These are phyloP conservation scores for Apiotrichum akiyoshidainum DNA, from an alignment of 1,284 basidiomycete genomes.

Conservation along the genomic window DNA sequence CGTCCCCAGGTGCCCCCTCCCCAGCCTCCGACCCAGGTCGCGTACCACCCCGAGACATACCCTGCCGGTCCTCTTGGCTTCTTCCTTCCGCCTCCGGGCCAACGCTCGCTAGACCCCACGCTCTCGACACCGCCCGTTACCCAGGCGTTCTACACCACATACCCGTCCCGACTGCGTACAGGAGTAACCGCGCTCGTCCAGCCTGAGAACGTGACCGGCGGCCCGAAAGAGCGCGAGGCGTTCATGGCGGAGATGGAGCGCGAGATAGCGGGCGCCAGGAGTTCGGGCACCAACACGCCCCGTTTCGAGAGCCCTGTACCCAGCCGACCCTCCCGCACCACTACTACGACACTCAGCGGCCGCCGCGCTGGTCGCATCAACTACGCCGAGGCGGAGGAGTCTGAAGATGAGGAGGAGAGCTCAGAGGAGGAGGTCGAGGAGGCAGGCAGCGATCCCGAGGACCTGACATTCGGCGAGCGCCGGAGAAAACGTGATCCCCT, in stretches of 20 bases:
- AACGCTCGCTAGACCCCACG: slow-evolving; percentile 35
- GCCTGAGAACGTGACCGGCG: slow-evolving; percentile 60
- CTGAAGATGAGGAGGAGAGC: slow-evolving; percentile 75
- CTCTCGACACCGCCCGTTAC: slow-evolving; percentile 30
- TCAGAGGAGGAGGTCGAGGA: slow-evolving; percentile 66
- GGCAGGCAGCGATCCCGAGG: slow-evolving; percentile 61
- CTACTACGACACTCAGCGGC: slow-evolving; percentile 25
- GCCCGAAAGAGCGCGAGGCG: slow-evolving; percentile 50
- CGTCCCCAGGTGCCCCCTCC: slow-evolving; percentile 2
- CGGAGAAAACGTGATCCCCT: slow-evolving; percentile 14
- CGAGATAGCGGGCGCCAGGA: slow-evolving; percentile 23
- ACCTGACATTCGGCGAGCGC: slow-evolving; percentile 32
- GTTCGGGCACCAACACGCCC: slow-evolving; percentile 31
- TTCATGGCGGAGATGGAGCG: slow-evolving; percentile 42
- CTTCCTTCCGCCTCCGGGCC: slow-evolving; percentile 44
- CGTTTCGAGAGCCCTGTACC: slow-evolving; percentile 37
- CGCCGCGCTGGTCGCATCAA: slow-evolving; percentile 67
- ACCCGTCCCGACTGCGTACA: slow-evolving; percentile 86
- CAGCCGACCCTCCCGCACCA: slow-evolving; percentile 36
- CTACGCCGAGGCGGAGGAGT: slow-evolving; percentile 81
- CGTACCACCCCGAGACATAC: slow-evolving; percentile 19
- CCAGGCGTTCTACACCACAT: slow-evolving; percentile 79
- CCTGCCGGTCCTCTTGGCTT: slow-evolving; percentile 40
- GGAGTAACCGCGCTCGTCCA: slow-evolving; percentile 87
- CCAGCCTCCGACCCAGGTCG: slow-evolving; percentile 5